Evolutionary conservation across 306 rosid species (phyloP), one percentile per base, ranked within the genome.

Genomic region (Sesbania bispinosa): DNA sequence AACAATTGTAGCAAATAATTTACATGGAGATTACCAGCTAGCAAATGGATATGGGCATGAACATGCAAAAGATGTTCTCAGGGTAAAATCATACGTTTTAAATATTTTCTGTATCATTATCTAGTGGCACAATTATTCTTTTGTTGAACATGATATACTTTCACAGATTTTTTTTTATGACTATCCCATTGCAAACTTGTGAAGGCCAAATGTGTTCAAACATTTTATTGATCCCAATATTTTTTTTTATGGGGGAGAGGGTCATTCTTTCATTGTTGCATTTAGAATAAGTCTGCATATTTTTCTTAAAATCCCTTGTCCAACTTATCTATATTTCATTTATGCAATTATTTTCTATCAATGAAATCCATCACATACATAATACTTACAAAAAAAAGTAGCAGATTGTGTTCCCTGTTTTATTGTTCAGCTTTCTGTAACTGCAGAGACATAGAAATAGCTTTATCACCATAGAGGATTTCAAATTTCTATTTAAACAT

Each of bases 1-100:
- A 88, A 77, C 43, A 15, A 80, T 89, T 70, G 83, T 81, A 27
- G 55, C 85, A 19, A 90, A 89, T 78, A 73, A 30, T 52, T 80
- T 94, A 70, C 97, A 80, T 61, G 96, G 98, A 83, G 98, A 90
- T 85, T 94, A 83, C 84, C 98, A 94, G 83, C 90, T 94, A 73
- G 88, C 96, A 33, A 94, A 90, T 65, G 98, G 95, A 66, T 83
- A 90, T 71, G 90, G 92, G 60, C 88, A 75, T 59, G 67, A 76
- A 13, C 80, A 39, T 51, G 98, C 95, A 23, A 78, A 76, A 61
- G 81, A 77, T 6, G 83, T 90, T 84, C 88, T 87, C 63, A 70
- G 80, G 92, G 98, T 93, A 89, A 84, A 61, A 59, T 21, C 60
- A 54, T 41, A 30, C 50, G 9, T 32, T 48, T 35, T 10, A 54